Evolutionary conservation across 352 stramenopile genomes (phyloP), one percentile per base, ranked within the genome.

Genomic region (Pythium periplocum): DNA sequence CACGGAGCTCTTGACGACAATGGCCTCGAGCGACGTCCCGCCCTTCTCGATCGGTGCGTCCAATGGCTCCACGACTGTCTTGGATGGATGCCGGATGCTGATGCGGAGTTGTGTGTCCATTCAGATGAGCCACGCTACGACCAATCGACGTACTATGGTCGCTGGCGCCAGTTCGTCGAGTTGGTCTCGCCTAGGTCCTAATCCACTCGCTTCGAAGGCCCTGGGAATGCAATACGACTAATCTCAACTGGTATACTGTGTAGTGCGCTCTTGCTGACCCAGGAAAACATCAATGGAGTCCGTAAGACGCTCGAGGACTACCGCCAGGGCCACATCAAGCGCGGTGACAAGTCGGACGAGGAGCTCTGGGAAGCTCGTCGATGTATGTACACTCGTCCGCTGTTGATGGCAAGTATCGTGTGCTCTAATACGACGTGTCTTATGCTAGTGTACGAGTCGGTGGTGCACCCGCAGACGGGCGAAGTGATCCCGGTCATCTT

Each of bases 141-240:
- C 57, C 86, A 90, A 61, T 88, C 80, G 48, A 94, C 83, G 40
- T 96, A 96, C 68, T 71, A 73, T 48, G 86, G 86, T 44, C 79
- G 86, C 32, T 93, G 85, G 76, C 77, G 77, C 57, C 77, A 86
- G 50, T 96, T 96, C 64, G 70, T 81, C 11, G 84, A 94, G 66
- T 74, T 96, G 53, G 78, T 93, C 53, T 84, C 78, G 39, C 83
- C 83, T 10, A 85, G 70, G 66, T 86, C 55, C 45, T 64, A 36
- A 41, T 26, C 12, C 34, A 34, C 31, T 41, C n/a, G 17, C 40
- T 35, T 37, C 17, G 17, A 26, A 0, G 17, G 17, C 17, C 0
- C 17, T 26, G 17, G 17, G 17, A 26, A 26, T 26, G 17, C 17
- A 26, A 26, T 26, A 26, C 17, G 17, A 26, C 17, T 26, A 26